Conservation (phyloP, 2,329 filamentous ascomycete species). For the Orbilia oligospora region DNA sequence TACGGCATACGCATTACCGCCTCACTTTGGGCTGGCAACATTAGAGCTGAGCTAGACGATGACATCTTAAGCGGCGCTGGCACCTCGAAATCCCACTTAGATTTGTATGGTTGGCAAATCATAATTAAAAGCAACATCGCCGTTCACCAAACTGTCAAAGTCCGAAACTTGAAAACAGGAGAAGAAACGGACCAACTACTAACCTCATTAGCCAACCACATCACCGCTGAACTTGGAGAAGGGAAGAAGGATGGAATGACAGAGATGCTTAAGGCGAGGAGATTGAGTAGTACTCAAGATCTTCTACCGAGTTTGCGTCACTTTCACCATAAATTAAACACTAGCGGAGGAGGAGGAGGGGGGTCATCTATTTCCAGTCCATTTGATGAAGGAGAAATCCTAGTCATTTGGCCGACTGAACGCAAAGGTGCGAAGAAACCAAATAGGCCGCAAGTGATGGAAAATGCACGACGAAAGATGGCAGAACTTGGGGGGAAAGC, state of each 20-base stretch:
- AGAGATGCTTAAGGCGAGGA: constrained; percentile 65
- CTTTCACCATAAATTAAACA: constrained; percentile 65
- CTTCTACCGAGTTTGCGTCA: constrained; percentile 66
- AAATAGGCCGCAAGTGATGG: constrained; percentile 87
- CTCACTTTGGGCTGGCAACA: constrained; percentile 82
- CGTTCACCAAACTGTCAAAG: constrained; percentile 75
- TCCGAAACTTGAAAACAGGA: constrained; percentile 82
- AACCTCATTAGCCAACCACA: constrained; percentile 81
- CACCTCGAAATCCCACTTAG: constrained; percentile 82
- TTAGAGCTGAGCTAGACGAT: constrained; percentile 88
- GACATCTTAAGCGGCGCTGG: constrained; percentile 84
- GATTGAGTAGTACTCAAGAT: constrained; percentile 58
- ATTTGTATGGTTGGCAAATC: constrained; percentile 82
- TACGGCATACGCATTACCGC: constrained; percentile 74
- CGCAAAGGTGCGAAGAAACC: constrained; percentile 87
- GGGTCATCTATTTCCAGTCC: constrained; percentile 65
- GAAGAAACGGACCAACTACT: constrained; percentile 84
- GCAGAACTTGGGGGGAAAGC: constrained; percentile 76
- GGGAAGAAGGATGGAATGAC: constrained; percentile 74
- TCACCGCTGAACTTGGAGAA: constrained; percentile 85
- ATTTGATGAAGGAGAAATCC: constrained; percentile 72
- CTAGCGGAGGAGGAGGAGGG: constrained; percentile 54
- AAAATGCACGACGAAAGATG: constrained; percentile 67
- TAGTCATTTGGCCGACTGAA: constrained; percentile 87
- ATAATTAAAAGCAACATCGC: constrained; percentile 77